Conservation (phyloP, 305 asterid species). For the Fraxinus platypoda region DNA sequence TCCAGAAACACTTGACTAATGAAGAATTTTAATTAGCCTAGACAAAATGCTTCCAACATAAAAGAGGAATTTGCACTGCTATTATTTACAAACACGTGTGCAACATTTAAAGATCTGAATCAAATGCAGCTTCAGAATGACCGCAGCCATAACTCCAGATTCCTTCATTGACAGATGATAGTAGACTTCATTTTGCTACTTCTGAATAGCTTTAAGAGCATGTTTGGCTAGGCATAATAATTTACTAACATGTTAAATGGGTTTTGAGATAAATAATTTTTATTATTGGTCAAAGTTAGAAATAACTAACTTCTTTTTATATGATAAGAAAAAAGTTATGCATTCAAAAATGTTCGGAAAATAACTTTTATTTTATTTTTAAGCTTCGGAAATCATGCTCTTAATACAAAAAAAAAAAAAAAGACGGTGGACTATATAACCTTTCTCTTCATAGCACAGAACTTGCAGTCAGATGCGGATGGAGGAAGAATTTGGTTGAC, state of each 20-base stretch:
- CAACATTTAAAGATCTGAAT: background rate
- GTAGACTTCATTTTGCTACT: background rate
- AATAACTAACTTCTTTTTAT: background rate
- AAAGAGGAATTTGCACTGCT: background rate
- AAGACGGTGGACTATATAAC: conserved; percentile 27
- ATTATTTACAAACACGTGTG: background rate
- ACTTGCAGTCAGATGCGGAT: conserved; percentile 89
- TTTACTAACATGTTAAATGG: background rate
- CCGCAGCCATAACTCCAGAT: background rate
- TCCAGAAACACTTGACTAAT: background rate
- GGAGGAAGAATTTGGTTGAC: conserved; percentile 86
- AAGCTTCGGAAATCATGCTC: background rate
- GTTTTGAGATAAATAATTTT: background rate
- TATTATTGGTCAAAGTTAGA: background rate
- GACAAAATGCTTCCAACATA: background rate
- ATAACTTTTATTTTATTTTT: background rate
- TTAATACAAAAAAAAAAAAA: too few species aligned
- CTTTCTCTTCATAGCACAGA: conserved; percentile 87
- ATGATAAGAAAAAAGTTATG: background rate
- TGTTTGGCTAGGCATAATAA: background rate
- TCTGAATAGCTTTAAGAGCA: background rate
- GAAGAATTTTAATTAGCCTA: background rate
- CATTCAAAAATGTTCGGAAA: background rate
- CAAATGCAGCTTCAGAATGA: background rate
- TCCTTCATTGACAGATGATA: background rate